Conservation (phyloP, 169 alveolate genomes). For the Miamiensis avidus region DNA sequence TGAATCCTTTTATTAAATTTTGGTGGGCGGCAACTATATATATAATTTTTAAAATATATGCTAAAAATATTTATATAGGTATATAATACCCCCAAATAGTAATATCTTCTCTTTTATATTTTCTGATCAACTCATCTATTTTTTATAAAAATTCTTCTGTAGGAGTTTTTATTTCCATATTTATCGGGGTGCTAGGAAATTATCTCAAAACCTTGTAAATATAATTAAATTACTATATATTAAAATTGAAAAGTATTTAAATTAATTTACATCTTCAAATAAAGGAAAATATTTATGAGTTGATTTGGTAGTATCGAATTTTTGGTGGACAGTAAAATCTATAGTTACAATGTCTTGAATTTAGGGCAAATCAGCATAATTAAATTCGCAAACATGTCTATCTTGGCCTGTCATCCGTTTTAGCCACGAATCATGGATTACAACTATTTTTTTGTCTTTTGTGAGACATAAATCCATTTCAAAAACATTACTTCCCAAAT, state of each 20-base stretch:
- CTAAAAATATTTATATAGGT: neutral
- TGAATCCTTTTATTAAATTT: neutral
- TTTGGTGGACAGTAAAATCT: conserved; percentile 29
- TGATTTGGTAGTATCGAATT: conserved; percentile 9
- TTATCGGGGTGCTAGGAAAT: conserved; percentile 42
- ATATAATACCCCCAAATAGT: conserved; percentile 54
- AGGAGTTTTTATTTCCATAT: conserved; percentile 58
- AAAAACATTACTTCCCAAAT: conserved; percentile 42
- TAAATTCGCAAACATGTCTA: conserved; percentile 36
- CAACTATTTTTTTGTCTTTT: conserved; percentile 65
- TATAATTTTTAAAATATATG: conserved; percentile 10
- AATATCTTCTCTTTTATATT: conserved; percentile 47
- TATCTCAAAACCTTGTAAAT: conserved; percentile 47
- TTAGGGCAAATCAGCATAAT: conserved; percentile 61
- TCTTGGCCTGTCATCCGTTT: conserved; percentile 55
- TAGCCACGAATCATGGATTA: conserved; percentile 56
- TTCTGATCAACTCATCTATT: conserved; percentile 39
- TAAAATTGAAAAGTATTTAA: conserved; percentile 8
- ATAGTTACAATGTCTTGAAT: conserved; percentile 20
- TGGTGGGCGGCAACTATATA: conserved; percentile 22
- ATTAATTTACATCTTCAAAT: conserved; percentile 34
- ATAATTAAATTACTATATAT: no score
- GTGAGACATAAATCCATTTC: conserved; percentile 71
- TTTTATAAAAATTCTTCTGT: conserved; percentile 40
- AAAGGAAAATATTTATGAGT: conserved; percentile 34